These are phyloP conservation scores for Paradendryphiella salina DNA, from an alignment of 2,329 filamentous ascomycete genomes.

Conservation along the genomic window DNA sequence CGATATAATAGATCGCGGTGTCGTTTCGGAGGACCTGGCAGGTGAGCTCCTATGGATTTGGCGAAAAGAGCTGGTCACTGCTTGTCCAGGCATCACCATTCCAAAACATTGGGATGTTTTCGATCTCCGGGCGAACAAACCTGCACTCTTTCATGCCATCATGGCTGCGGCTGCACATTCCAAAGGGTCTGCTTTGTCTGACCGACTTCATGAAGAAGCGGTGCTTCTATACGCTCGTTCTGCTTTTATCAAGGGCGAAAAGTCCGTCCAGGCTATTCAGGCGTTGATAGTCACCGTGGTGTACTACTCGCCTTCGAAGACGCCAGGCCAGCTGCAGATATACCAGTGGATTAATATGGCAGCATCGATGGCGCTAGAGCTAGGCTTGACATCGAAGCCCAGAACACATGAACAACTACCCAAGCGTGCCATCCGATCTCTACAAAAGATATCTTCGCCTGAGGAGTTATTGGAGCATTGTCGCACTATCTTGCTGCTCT, in stretches of 20 bases:
- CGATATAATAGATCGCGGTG: slow-evolving; percentile 42
- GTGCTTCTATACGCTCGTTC: slow-evolving; percentile 40
- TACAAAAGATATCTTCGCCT: slow-evolving; percentile 42
- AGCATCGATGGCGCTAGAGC: slow-evolving; percentile 43
- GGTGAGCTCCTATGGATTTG: slow-evolving; percentile 38
- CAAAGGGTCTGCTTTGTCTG: slow-evolving; percentile 38
- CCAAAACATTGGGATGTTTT: slow-evolving; percentile 38
- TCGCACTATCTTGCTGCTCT: slow-evolving; percentile 39
- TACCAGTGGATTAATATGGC: slow-evolving; percentile 45
- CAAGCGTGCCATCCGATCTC: slow-evolving; percentile 36
- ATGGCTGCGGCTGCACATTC: slow-evolving; percentile 45
- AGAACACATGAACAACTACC: slow-evolving; percentile 46
- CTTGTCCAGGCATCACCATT: slow-evolving; percentile 39
- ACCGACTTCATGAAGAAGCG: slow-evolving; percentile 41
- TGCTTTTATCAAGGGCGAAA: slow-evolving; percentile 45
- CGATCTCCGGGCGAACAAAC: slow-evolving; percentile 37
- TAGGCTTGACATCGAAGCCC: slow-evolving; percentile 44
- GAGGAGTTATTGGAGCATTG: slow-evolving; percentile 44
- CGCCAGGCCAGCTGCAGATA: slow-evolving; percentile 39
- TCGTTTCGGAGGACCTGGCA: slow-evolving; percentile 37
- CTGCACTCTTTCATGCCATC: slow-evolving; percentile 42
- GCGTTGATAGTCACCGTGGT: slow-evolving; percentile 42
- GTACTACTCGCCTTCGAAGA: slow-evolving; percentile 42
- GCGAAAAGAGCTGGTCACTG: slow-evolving; percentile 33
- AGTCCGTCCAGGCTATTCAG: slow-evolving; percentile 43